Percentiles rank a stretch among this genome's conserved stretches.
phyloP scores from a whole-genome alignment of 2,329 filamentous ascomycete species.

The Harringtonia aguacate region DNA sequence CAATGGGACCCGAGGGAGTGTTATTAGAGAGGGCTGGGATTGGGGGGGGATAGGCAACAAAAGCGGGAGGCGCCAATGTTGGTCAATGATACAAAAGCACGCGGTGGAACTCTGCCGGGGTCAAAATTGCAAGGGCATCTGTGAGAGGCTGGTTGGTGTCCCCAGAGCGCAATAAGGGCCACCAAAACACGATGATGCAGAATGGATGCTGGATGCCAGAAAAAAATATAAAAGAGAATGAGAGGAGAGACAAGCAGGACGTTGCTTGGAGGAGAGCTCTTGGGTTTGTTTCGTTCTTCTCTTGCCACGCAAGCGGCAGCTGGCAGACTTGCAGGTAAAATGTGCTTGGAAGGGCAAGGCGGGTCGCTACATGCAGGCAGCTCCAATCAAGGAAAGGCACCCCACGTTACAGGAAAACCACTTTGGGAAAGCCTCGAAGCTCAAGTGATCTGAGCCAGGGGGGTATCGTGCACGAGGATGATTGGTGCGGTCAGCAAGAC shows the following conservation, averaged over 20 bases:
- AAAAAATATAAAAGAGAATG: no score
- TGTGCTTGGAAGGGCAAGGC: background rate
- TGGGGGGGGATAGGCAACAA: no score
- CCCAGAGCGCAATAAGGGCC: background rate
- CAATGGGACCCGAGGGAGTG: background rate
- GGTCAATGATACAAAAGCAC: no score
- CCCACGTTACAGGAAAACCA: conserved; percentile 17
- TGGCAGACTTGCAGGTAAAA: background rate
- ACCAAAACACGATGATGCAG: background rate
- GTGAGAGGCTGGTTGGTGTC: background rate
- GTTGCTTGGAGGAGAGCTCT: background rate
- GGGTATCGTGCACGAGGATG: conserved; percentile 19
- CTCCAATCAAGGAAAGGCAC: conserved; percentile 12
- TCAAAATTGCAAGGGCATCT: background rate
- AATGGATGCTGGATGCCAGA: background rate
- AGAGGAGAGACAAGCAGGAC: no score
- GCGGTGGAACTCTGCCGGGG: background rate
- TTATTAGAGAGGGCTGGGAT: background rate
- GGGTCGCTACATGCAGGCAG: conserved; percentile 8
- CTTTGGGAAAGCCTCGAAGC: conserved; percentile 16
- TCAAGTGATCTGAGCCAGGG: conserved; percentile 19
- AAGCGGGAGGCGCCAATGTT: background rate
- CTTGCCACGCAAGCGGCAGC: conserved; percentile 1
- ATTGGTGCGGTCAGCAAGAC: conserved; percentile 22
- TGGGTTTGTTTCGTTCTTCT: background rate